Percentiles rank a stretch among this genome's conserved stretches.
phyloP scores from a whole-genome alignment of 2,329 filamentous ascomycete species.

The Ascocoryne sarcoides region DNA sequence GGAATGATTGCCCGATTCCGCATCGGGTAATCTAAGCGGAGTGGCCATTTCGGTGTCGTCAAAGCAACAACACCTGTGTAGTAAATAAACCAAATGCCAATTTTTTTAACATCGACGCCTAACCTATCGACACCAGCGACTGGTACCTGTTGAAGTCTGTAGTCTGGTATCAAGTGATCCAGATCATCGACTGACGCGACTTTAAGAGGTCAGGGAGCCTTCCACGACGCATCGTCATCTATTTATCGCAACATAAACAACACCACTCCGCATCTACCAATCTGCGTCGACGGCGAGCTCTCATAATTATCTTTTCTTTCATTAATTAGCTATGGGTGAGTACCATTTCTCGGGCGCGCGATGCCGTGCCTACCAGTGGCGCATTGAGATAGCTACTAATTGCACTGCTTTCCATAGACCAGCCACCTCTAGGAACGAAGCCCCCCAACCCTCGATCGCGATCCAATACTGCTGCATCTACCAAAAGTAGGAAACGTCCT shows the following conservation, averaged over 20 bases:
- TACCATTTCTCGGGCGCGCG: too few species aligned
- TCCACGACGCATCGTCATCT: conserved; percentile 4
- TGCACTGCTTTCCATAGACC: too few species aligned
- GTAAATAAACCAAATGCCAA: conserved; percentile 3
- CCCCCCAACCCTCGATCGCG: conserved; percentile 34
- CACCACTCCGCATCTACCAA: conserved; percentile 11
- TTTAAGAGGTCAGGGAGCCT: background rate
- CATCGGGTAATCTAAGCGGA: background rate
- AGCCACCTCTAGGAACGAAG: conserved; percentile 27
- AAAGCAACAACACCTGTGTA: conserved; percentile 5
- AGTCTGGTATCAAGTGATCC: conserved; percentile 9
- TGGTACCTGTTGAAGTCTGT: background rate
- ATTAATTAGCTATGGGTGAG: too few species aligned
- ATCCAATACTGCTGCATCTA: conserved; percentile 36
- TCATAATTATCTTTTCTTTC: conserved; percentile 9
- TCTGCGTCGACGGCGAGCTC: conserved; percentile 8
- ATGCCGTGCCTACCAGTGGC: too few species aligned
- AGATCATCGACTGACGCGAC: conserved; percentile 2
- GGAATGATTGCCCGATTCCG: too few species aligned
- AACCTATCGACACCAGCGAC: conserved; percentile 6
- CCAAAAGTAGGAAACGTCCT: conserved; percentile 34
- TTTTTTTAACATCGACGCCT: conserved; percentile 5
- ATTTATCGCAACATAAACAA: conserved; percentile 20
- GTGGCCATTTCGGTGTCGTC: background rate
- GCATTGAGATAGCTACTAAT: too few species aligned